These are phyloP conservation scores for Fusarium verticillioides DNA, from an alignment of 2,329 filamentous ascomycete species.

Conservation along the genomic window DNA sequence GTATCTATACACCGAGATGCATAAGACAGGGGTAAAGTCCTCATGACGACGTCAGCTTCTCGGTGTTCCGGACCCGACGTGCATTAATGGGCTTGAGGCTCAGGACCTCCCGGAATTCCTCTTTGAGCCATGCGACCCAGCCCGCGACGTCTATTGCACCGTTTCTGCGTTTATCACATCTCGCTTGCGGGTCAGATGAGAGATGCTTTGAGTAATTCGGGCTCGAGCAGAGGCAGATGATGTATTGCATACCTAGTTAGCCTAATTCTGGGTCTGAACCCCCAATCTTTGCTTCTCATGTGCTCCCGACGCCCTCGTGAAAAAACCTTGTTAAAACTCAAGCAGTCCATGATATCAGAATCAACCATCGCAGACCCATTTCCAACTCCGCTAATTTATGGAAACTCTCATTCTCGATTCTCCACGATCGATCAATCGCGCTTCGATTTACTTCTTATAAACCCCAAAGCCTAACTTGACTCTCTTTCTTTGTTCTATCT, in stretches of 20 bases:
- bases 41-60: conserved; percentile 11
- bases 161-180: background rate
- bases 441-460: conserved; percentile 21
- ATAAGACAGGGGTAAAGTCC: conserved; percentile 11
- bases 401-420: conserved; percentile 12
- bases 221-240: conserved; percentile 3
- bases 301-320: background rate
- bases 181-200: conserved; percentile 20
- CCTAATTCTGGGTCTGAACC: conserved; percentile 21
- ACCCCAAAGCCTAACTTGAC: conserved; percentile 2
- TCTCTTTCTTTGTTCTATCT: conserved; percentile 5
- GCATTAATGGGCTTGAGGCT: conserved; percentile 22
- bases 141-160: conserved; percentile 20
- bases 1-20: background rate
- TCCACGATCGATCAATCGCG: conserved; percentile 21
- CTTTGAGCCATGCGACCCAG: conserved; percentile 14
- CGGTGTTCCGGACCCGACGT: background rate
- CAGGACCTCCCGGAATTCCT: conserved; percentile 26
- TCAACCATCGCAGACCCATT: conserved; percentile 14
- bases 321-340: conserved; percentile 14
- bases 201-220: background rate
- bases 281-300: conserved; percentile 5
- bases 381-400: conserved; percentile 30
- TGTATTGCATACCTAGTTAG: conserved; percentile 2
- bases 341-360: conserved; percentile 26